Percentiles rank a stretch among this genome's conserved stretches.
Evolutionary conservation across 225 moss, liverwort and hornwort genomes (phyloP).

Genomic region (Takakia lepidozioides): DNA sequence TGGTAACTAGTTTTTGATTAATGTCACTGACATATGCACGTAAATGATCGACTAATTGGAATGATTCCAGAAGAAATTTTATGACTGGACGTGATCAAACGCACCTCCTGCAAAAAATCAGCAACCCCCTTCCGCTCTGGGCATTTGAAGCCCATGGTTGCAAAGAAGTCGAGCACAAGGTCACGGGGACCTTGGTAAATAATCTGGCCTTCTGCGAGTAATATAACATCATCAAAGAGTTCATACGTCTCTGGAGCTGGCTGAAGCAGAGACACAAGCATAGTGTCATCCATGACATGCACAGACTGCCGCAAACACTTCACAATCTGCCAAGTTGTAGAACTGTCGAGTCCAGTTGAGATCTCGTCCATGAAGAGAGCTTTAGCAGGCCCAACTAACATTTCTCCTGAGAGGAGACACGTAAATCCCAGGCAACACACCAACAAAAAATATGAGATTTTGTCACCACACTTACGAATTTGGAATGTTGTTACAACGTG

Average conservation of each 20-base stretch:
- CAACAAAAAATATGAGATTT: no score
- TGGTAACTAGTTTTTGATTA: no score
- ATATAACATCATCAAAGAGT: conserved; percentile 75
- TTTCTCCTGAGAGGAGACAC: conserved; percentile 41
- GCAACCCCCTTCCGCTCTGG: conserved; percentile 74
- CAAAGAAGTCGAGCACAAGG: conserved; percentile 59
- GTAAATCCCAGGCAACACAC: no score
- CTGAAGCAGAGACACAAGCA: conserved; percentile 80
- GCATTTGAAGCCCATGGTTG: conserved; percentile 61
- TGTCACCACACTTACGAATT: no score
- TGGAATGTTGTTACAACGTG: no score
- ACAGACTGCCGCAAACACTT: conserved; percentile 69
- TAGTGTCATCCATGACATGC: conserved; percentile 73
- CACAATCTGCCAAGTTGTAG: conserved; percentile 75
- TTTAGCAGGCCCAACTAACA: conserved; percentile 75
- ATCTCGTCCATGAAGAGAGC: conserved; percentile 94
- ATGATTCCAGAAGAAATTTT: not conserved
- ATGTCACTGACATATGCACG: no score
- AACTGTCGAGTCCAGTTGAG: conserved; percentile 71
- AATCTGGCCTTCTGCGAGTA: conserved; percentile 66
- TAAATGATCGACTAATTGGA: no score
- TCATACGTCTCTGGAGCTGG: conserved; percentile 76
- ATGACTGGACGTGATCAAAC: not conserved
- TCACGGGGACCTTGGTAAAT: conserved; percentile 74
- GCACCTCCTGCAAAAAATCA: conserved; percentile 73